Conservation (phyloP, 129 eudicot genomes). For the Logfia minima region DNA sequence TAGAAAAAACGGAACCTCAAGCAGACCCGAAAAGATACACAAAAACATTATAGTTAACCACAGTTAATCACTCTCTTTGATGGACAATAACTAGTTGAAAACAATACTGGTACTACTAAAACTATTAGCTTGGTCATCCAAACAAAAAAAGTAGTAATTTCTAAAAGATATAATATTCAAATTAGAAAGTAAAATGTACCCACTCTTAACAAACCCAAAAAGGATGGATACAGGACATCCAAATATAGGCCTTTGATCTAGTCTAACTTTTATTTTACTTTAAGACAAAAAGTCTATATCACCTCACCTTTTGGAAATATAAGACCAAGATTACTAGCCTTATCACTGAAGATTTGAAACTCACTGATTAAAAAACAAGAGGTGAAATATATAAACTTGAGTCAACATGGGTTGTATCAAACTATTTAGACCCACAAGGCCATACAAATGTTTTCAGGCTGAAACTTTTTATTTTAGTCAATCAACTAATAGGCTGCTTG, state of each 20-base stretch:
- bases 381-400: not conserved
- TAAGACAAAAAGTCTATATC: conserved; percentile 23
- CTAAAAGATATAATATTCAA: not conserved
- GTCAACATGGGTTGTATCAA: not conserved
- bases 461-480: too few species aligned
- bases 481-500: too few species aligned
- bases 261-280: conserved; percentile 12
- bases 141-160: not conserved
- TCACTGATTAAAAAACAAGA: not conserved
- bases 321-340: not conserved
- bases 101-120: too few species aligned
- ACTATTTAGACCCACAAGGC: too few species aligned
- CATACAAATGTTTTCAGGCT: too few species aligned
- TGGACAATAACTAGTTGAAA: not conserved
- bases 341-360: not conserved
- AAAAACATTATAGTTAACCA: not conserved
- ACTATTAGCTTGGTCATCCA: too few species aligned
- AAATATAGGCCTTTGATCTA: not conserved
- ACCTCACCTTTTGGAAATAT: not conserved
- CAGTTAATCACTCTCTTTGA: not conserved
- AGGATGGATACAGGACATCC: not conserved
- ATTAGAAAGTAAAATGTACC: not conserved
- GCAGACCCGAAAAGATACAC: not conserved
- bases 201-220: not conserved
- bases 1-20: too few species aligned